Evolutionary conservation across 2,329 filamentous ascomycete genomes (phyloP), one percentile per base, ranked within the genome.

Genomic region (Stemphylium lycopersici): DNA sequence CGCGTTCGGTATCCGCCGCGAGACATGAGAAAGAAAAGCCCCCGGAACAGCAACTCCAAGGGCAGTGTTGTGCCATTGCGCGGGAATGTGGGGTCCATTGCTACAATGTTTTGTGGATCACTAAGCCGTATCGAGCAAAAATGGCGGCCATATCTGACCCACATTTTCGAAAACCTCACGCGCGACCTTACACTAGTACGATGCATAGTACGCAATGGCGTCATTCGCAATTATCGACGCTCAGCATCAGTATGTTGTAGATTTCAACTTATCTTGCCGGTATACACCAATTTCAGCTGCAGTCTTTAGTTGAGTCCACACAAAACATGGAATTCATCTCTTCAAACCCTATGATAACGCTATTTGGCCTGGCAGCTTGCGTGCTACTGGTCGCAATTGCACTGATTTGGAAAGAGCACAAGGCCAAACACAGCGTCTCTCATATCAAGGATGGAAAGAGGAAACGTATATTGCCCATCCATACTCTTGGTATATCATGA

Each of bases 1-100:
- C 13, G n/a, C 18, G n/a, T 16, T 26, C 3, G 10, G 24, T 7
- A 13, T 41, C 15, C 22, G 22, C 24, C 10, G 24, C 4, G 24
- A 12, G 3, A 16, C 7, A 10, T 41, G 2, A 11, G 8, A 29
- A 26, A 2, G n/a, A 47, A 6, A 12, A 32, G 34, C 18, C 6
- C 39, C 40, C 15, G 20, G 43, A 36, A 18, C 44, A 38, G 48
- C 32, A 50, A 44, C 22, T 50, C 22, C 24, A 16, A 15, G 39
- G 48, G 24, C 39, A 39, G 20, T 42, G 15, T 38, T 29, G 22
- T 6, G 22, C 22, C 22, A 24, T 6, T 24, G 4, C 5, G 22
- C 22, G 6, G 24, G 20, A 29, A 26, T n/a, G 24, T 7, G n/a
- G 29, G 39, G 39, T n/a, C 7, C 15, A 16, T 3, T 18, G 6